phyloP scores from a whole-genome alignment of 2,329 filamentous ascomycete genomes.

The Talaromyces amestolkiae region DNA sequence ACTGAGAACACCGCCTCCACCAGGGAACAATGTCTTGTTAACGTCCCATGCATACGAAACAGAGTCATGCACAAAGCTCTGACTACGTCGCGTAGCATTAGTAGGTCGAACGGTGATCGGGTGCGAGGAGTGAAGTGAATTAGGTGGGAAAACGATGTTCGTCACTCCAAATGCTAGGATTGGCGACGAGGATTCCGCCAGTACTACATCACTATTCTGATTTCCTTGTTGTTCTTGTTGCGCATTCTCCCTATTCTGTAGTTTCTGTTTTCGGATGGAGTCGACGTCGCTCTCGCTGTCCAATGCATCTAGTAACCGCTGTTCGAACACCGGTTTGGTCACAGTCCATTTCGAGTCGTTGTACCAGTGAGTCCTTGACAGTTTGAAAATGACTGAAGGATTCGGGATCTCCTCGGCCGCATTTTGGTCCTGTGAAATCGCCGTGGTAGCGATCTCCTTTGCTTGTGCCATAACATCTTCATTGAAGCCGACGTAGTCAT shows the following conservation, averaged over 20 bases:
- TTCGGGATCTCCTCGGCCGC: conserved; percentile 3
- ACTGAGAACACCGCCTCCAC: conserved; percentile 16
- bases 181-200: conserved; percentile 16
- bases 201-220: neutral
- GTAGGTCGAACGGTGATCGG: conserved; percentile 12
- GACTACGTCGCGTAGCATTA: conserved; percentile 16
- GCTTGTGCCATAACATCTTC: conserved; percentile 12
- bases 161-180: conserved; percentile 15
- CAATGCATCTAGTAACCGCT: neutral
- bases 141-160: conserved; percentile 12
- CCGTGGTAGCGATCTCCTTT: conserved; percentile 9
- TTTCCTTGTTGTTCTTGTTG: neutral
- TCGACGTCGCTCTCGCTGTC: conserved; percentile 2
- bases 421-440: conserved; percentile 1
- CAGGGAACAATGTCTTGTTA: conserved; percentile 17
- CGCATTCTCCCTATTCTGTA: conserved; percentile 2
- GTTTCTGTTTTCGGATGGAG: neutral
- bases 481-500: conserved; percentile 16
- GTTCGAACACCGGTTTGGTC: conserved; percentile 7
- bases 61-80: conserved; percentile 17
- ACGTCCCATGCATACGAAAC: conserved; percentile 17
- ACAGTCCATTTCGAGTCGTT: conserved; percentile 17
- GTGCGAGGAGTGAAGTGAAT: conserved; percentile 17
- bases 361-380: conserved; percentile 18
- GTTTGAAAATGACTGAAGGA: conserved; percentile 15